Conservation (phyloP, 768 basidiomycete species). For the Termitomyces titanicus region DNA sequence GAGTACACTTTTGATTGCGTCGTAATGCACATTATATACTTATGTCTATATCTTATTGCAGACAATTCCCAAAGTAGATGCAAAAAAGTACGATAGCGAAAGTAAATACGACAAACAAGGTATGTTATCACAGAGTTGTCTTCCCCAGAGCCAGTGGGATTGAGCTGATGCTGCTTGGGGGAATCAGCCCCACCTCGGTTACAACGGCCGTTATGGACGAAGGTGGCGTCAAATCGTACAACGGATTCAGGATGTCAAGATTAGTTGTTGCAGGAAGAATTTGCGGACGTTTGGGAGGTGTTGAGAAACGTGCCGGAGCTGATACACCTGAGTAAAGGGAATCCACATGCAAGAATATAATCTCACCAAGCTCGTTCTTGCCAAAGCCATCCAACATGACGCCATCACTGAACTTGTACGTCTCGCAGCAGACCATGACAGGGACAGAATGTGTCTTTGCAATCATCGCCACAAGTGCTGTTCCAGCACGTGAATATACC, state of each 20-base stretch:
- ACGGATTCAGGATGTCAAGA: conserved; percentile 77
- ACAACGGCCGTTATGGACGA: conserved; percentile 92
- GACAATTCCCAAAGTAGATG: neutral
- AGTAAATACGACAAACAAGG: conserved; percentile 2
- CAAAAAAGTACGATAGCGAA: conserved; percentile 6
- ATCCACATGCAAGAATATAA: neutral
- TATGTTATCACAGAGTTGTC: conserved; percentile 31
- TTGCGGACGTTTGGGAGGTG: conserved; percentile 21
- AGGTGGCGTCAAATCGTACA: conserved; percentile 94
- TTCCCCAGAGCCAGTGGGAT: conserved; percentile 71
- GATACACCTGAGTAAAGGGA: neutral
- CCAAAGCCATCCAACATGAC: conserved; percentile 93
- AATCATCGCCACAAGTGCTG: conserved; percentile 96
- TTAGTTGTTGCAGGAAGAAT: conserved; percentile 37
- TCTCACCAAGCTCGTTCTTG: conserved; percentile 90
- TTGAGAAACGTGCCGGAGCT: conserved; percentile 36
- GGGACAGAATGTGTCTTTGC: conserved; percentile 86
- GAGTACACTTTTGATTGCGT: neutral
- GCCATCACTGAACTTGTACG: conserved; percentile 95
- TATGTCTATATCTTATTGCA: conserved; percentile 9
- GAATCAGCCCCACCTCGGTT: conserved; percentile 95
- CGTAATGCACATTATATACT: conserved; percentile 11
- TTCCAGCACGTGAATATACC: conserved; percentile 91
- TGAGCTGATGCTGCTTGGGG: conserved; percentile 85
- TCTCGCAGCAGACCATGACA: conserved; percentile 96